Base-by-base conservation (phyloP, 2,329 filamentous ascomycete genomes). In the Fusarium sp. region DNA sequence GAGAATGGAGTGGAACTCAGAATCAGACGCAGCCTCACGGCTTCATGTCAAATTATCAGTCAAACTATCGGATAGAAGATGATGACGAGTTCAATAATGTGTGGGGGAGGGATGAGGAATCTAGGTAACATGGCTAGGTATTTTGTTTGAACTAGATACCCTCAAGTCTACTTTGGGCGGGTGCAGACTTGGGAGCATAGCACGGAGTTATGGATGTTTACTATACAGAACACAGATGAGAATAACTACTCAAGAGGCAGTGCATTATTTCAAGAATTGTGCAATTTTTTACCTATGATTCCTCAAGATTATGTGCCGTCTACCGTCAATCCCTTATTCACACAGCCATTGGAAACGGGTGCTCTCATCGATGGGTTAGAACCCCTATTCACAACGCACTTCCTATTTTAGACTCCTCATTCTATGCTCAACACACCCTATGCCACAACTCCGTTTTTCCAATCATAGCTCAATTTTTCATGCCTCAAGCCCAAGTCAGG, bases 11-110 rank as follows among this genome's bases (percentile, higher is more conserved):
- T 31, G 54, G 38, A 14, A n/a, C 31, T 16, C 38, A 51, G 33
- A 58, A 68, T 53, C 62, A 65, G 44, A 16, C 70, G 25, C 64
- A 74, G 23, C 44, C 55, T 20, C 57, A 61, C 7, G 66, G 62
- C 20, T 51, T 61, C 40, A 20, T 44, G 4, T 65, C 74, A 16
- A 68, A 64, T 44, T 79, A 78, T 49, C 72, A 75, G 18, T 64
- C 74, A 18, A 69, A 62, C 36, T 80, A 79, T 53, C 72, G 74
- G 25, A 74, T 79, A 2, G 70, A 77, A n/a, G 78, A 80, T 16
- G 76, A 77, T 27, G 82, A 83, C 4, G 83, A 82, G 61, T 84
- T 84, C 64, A 77, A 77, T 18, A 84, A 84, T 65, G 81, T 83
- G n/a, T 85, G 83, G 83, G 77, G 74, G 18, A 58, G 73, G 29